Evolutionary conservation across 2,329 filamentous ascomycete genomes (phyloP).

Genomic region (Calonectria fujianensis): DNA sequence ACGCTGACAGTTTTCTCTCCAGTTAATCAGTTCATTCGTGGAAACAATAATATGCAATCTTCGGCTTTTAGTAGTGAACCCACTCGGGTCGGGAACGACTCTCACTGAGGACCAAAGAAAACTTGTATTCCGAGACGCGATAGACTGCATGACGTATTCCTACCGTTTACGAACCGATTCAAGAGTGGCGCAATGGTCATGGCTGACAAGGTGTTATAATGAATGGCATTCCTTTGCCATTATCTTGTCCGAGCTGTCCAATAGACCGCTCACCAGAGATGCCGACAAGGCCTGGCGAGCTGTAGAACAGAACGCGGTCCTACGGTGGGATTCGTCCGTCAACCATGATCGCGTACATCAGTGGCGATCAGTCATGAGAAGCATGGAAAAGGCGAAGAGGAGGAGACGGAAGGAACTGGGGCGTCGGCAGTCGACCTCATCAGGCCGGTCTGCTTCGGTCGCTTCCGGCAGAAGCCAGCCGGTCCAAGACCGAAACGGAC

Average conservation of each 20-base stretch:
- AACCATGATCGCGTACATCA: conserved; percentile 31
- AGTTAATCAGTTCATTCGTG: conserved; percentile 32
- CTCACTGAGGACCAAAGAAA: conserved; percentile 31
- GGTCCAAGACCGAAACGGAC: not conserved
- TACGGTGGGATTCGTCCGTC: conserved; percentile 32
- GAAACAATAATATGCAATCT: conserved; percentile 32
- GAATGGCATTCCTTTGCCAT: conserved; percentile 37
- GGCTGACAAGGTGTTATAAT: conserved; percentile 33
- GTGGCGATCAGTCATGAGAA: conserved; percentile 37
- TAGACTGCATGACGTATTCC: conserved; percentile 38
- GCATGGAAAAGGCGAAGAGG: conserved; percentile 34
- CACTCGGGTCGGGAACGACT: conserved; percentile 12
- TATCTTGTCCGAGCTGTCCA: conserved; percentile 30
- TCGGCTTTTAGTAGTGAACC: conserved; percentile 27
- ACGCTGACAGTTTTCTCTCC: not conserved
- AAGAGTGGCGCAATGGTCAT: conserved; percentile 29
- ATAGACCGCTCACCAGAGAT: conserved; percentile 21
- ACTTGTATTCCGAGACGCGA: conserved; percentile 31
- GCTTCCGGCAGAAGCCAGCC: not conserved
- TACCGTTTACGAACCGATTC: conserved; percentile 28
- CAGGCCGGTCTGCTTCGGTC: not conserved
- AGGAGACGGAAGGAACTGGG: conserved; percentile 32
- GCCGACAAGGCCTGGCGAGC: conserved; percentile 38
- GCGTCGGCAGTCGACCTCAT: conserved; percentile 29
- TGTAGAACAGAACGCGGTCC: conserved; percentile 36